Percentiles rank a stretch among this genome's conserved stretches.
Conservation (phyloP, 2,329 filamentous ascomycete genomes). For the Thelonectria rubi region DNA sequence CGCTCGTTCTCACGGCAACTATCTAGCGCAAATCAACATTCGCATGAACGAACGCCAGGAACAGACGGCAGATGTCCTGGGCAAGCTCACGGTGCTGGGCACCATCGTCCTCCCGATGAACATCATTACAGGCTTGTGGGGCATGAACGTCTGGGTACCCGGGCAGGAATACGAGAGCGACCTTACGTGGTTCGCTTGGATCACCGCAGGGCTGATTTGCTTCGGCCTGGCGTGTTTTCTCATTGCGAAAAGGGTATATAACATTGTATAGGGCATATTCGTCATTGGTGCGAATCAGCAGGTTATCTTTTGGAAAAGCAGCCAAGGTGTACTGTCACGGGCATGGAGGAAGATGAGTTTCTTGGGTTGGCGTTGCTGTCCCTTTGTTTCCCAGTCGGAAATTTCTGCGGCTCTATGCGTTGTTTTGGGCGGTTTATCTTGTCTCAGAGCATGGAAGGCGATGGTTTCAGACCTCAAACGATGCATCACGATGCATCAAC, state of each 20-base stretch:
- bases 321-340: not conserved
- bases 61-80: slow-evolving; percentile 92
- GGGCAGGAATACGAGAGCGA: slow-evolving; percentile 84
- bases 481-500: not conserved
- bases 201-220: slow-evolving; percentile 76
- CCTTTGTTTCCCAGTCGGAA: not conserved
- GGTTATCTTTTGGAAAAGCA: not conserved
- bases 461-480: not conserved
- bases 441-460: slow-evolving; percentile 2
- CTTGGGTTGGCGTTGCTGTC: not conserved
- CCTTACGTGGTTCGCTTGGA: slow-evolving; percentile 77
- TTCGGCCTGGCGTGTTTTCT: slow-evolving; percentile 85
- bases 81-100: slow-evolving; percentile 92
- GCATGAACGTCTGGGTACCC: slow-evolving; percentile 97
- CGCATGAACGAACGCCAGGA: slow-evolving; percentile 98
- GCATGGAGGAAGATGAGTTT: not conserved
- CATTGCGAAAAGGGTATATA: slow-evolving; percentile 85
- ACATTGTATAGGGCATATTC: slow-evolving; percentile 68
- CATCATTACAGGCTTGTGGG: slow-evolving; percentile 97
- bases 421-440: slow-evolving; percentile 7
- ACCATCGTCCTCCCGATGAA: slow-evolving; percentile 99
- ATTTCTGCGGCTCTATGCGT: not conserved
- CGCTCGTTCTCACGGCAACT: slow-evolving; percentile 91
- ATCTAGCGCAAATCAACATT: slow-evolving; percentile 99
- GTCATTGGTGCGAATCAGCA: not conserved